phyloP scores from a whole-genome alignment of 306 rosid genomes.

The Glycine soja region DNA sequence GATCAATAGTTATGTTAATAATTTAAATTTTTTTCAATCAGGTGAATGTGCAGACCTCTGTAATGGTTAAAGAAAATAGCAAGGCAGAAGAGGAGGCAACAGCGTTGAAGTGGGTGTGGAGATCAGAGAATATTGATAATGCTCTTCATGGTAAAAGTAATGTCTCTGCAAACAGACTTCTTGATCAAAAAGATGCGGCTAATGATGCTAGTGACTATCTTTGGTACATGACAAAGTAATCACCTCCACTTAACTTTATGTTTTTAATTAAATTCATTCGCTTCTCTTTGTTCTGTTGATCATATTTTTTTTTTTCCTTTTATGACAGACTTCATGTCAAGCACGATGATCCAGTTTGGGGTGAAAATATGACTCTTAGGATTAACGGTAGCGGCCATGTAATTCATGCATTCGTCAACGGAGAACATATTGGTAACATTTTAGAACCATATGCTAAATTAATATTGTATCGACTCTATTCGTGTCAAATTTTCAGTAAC shows the following conservation, averaged over 20 bases:
- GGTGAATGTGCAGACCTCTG: slow-evolving; percentile 68
- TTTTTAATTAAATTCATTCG: neutral
- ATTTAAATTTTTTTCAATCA: neutral
- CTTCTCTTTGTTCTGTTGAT: neutral
- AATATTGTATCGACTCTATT: neutral
- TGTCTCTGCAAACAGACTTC: neutral
- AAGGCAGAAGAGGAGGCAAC: slow-evolving; percentile 55
- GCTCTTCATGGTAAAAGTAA: slow-evolving; percentile 45
- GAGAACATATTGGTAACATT: slow-evolving; percentile 56
- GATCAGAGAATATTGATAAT: slow-evolving; percentile 53
- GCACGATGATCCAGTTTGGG: slow-evolving; percentile 58
- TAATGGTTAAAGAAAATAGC: slow-evolving; percentile 51
- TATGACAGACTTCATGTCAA: slow-evolving; percentile 46
- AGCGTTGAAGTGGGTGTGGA: slow-evolving; percentile 62
- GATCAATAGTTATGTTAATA: neutral
- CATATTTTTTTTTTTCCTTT: neutral
- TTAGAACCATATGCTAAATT: neutral
- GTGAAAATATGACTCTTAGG: slow-evolving; percentile 47
- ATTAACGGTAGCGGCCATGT: slow-evolving; percentile 60
- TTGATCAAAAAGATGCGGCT: slow-evolving; percentile 61
- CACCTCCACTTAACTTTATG: neutral
- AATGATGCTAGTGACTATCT: slow-evolving; percentile 57
- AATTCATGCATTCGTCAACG: slow-evolving; percentile 61
- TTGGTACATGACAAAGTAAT: slow-evolving; percentile 66
- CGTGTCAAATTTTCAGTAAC: neutral